Conservation (phyloP, 805 yeast genomes). For the Wickerhamia fluorescens region DNA sequence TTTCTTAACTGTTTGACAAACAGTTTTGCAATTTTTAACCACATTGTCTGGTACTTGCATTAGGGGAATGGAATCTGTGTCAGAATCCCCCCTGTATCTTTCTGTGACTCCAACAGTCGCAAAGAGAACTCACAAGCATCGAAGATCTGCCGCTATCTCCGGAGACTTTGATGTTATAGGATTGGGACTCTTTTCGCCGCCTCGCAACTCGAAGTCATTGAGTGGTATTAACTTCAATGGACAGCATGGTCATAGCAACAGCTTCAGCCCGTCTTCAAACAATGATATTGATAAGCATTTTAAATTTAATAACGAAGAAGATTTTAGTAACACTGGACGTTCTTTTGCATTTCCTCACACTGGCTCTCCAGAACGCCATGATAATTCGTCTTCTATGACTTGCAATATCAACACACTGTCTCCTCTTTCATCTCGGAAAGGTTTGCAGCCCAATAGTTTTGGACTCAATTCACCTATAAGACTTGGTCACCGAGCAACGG, state of each 20-base stretch:
- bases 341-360: constrained; percentile 25
- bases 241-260: constrained; percentile 1
- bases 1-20: too few species aligned
- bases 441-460: constrained; percentile 1
- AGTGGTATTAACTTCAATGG: constrained; percentile 5
- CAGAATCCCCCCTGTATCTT: too few species aligned
- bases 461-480: constrained; percentile 28
- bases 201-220: constrained; percentile 8
- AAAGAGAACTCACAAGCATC: constrained; percentile 63
- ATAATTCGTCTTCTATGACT: constrained; percentile 2
- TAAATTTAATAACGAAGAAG: constrained; percentile 30
- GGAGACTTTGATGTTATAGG: constrained; percentile 66
- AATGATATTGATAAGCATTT: constrained; percentile 22
- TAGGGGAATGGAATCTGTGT: too few species aligned
- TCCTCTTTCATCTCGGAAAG: too few species aligned
- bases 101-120: constrained; percentile 2
- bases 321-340: constrained; percentile 19
- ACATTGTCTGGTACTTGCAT: too few species aligned
- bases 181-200: constrained; percentile 29
- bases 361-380: constrained; percentile 9
- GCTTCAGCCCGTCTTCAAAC: constrained; percentile 1
- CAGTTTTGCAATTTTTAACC: too few species aligned
- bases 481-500: constrained; percentile 17
- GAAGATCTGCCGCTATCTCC: constrained; percentile 82
- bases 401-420: constrained; percentile 3